These are phyloP conservation scores for Tetrahymena thermophila DNA, from an alignment of 73 alveolate genomes.

Conservation along the genomic window DNA sequence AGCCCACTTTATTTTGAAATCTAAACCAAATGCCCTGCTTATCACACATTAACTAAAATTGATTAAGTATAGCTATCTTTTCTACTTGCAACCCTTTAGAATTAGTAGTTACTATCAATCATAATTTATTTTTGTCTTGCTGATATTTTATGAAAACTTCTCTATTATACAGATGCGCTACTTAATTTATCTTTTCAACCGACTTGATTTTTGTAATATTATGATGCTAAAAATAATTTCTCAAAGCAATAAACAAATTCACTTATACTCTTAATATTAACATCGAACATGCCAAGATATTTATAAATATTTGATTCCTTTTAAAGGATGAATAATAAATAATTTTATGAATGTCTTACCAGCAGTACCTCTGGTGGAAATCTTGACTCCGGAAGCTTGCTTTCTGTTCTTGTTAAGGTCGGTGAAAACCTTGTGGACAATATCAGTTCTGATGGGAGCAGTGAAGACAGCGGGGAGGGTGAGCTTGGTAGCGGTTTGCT, in stretches of 20 bases:
- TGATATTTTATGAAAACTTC: background rate
- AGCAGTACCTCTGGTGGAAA: slow-evolving; percentile 40
- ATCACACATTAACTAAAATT: background rate
- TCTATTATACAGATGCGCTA: background rate
- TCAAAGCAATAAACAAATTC: background rate
- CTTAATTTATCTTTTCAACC: background rate
- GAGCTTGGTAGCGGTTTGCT: slow-evolving; percentile 63
- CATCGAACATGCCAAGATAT: background rate
- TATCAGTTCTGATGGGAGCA: slow-evolving; percentile 97
- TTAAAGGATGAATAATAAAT: background rate
- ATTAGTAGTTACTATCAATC: background rate
- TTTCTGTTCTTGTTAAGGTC: slow-evolving; percentile 94
- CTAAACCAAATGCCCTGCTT: background rate
- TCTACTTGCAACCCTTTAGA: background rate
- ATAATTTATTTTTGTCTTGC: background rate
- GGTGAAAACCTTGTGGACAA: slow-evolving; percentile 91
- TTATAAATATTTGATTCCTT: background rate
- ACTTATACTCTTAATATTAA: too few species aligned
- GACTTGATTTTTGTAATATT: background rate
- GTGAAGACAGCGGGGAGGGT: slow-evolving; percentile 94
- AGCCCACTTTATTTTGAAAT: background rate
- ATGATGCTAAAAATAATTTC: background rate
- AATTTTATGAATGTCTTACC: slow-evolving; percentile 24
- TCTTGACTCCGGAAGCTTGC: slow-evolving; percentile 90
- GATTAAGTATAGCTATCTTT: background rate